Percentiles rank a stretch among this genome's conserved stretches.
These are phyloP conservation scores for Auxenochlorella protothecoides DNA, from an alignment of 139 green algal species.

Conservation along the genomic window DNA sequence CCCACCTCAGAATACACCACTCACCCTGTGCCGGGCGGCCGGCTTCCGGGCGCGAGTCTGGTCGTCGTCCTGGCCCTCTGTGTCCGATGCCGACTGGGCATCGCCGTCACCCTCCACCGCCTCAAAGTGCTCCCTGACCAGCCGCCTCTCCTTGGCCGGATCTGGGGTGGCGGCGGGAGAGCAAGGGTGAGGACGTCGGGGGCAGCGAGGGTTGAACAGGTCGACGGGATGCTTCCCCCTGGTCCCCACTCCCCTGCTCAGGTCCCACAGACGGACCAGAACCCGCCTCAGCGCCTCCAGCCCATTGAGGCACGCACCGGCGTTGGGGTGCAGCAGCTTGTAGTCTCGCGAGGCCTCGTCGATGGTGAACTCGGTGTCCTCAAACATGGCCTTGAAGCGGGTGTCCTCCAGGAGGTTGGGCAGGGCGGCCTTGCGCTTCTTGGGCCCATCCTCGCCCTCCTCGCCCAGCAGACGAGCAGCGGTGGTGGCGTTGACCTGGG, in stretches of 20 bases:
- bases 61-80: not conserved
- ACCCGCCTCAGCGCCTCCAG: not conserved
- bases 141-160: slow-evolving; percentile 20
- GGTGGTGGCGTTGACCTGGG: slow-evolving; percentile 60
- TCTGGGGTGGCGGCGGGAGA: slow-evolving; percentile 1
- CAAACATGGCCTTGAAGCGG: slow-evolving; percentile 67
- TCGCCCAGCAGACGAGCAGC: slow-evolving; percentile 51
- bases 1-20: slow-evolving; percentile 6
- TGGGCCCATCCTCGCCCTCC: slow-evolving; percentile 9
- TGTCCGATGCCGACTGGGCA: not conserved
- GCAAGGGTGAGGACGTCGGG: too few relatives aligned
- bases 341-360: slow-evolving; percentile 74
- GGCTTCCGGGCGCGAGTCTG: too few relatives aligned
- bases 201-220: not conserved
- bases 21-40: not conserved
- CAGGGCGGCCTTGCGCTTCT: slow-evolving; percentile 6
- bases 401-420: slow-evolving; percentile 48
- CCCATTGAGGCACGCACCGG: slow-evolving; percentile 12
- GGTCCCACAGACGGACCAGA: not conserved
- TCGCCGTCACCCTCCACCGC: slow-evolving; percentile 13
- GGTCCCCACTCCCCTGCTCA: not conserved
- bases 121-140: slow-evolving; percentile 61
- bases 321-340: slow-evolving; percentile 79
- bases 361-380: slow-evolving; percentile 71
- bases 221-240: not conserved